Conservation (phyloP, 345 rosid species). For the Bruguiera parviflora region DNA sequence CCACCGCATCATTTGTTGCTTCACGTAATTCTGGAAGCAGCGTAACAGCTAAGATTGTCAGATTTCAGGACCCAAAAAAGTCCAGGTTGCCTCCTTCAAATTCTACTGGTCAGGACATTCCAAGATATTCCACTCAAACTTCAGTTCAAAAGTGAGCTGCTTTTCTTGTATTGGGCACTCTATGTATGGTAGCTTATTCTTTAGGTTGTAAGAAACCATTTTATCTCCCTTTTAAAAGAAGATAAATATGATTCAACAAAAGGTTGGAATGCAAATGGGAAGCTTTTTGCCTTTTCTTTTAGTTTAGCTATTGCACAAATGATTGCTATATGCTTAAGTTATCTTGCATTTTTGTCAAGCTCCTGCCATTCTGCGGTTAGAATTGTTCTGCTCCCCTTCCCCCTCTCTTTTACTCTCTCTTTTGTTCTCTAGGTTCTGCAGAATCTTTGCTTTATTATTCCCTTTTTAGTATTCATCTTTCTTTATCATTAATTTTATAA, state of each 20-base stretch:
- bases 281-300: not conserved
- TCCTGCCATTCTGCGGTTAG: not conserved
- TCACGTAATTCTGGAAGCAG: slow-evolving; percentile 52
- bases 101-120: slow-evolving; percentile 32
- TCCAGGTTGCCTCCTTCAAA: slow-evolving; percentile 43
- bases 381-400: not conserved
- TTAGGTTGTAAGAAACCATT: not conserved
- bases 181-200: not conserved
- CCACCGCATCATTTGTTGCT: slow-evolving; percentile 49
- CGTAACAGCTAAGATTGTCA: slow-evolving; percentile 50
- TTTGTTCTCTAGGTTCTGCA: not conserved
- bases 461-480: slow-evolving; percentile 5
- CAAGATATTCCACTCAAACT: slow-evolving; percentile 29
- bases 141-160: slow-evolving; percentile 31
- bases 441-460: not conserved
- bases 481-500: not conserved
- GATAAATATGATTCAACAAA: not conserved
- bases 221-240: not conserved
- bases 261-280: not conserved
- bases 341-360: not conserved
- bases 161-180: not conserved
- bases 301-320: not conserved
- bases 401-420: not conserved
- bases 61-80: slow-evolving; percentile 54
- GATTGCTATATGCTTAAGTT: not conserved